Base-by-base conservation (phyloP, 257 asterid genomes). In the Solanum lycopersicoides region DNA sequence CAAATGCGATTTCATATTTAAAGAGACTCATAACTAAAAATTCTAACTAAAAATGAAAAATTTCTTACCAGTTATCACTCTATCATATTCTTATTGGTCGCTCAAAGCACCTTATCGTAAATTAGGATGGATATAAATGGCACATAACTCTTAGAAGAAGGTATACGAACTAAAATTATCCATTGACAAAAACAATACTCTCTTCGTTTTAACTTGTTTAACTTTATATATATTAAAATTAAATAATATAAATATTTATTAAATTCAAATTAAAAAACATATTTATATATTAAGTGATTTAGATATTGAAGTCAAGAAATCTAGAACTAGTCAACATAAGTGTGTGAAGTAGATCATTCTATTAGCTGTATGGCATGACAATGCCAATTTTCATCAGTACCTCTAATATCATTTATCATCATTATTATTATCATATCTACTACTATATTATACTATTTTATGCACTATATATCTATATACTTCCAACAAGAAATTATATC, bases 201-300 rank as follows among this genome's bases (percentile, higher is more conserved):
- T 15, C 1, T 6, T 15, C 9, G 0, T 50, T 50, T 5, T 15
- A 15, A 50, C 9, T 50, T 50, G 20, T 15, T 50, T 9, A 50
- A 15, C 0, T 5, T 50, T 15, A 50, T 15, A 50, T 1, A 50
- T 15, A 5, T 50, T 6, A 15, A 45, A 50, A 0, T 47, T 47
- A 13, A 4, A 47, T 4, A 0, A 2, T 50, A 16, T 50, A 16
- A 50, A 50, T 50, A 50, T 50, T 1, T 16, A 6, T 15, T 15
- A 15, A 50, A 0, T 50, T 0, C 1, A 50, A 50, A 0, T 2
- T 50, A 50, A 16, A 50, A 14, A 2, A 15, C 0, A 50, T 0
- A 0, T 15, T 50, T 50, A 50, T 50, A 15, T 50, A 50, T 50
- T 0, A 50, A 9, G 1, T 18, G 0, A 53, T 18, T 7, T 56